Percentiles rank a stretch among this genome's conserved stretches.
Evolutionary conservation across 139 green algal species (phyloP).

Genomic region (Chlorella sp.): DNA sequence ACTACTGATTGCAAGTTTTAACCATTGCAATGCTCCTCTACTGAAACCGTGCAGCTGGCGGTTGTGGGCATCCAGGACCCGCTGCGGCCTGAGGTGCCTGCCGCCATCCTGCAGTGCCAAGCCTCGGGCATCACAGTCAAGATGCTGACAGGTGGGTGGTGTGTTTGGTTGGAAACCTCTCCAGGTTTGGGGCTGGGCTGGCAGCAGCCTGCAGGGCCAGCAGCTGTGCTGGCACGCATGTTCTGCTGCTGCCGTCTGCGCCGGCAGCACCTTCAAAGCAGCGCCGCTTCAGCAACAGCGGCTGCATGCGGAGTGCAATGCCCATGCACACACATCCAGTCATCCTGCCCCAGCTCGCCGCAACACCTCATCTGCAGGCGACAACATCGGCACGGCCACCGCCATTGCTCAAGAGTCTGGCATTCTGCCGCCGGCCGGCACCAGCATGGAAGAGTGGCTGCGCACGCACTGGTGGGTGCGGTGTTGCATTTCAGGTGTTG

Average conservation of each 20-base stretch:
- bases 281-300: neutral
- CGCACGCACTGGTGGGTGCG: neutral
- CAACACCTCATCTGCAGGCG: constrained; percentile 56
- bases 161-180: too few species aligned
- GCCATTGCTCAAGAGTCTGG: constrained; percentile 85
- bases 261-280: too few species aligned
- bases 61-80: constrained; percentile 86
- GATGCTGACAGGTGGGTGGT: constrained; percentile 93
- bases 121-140: constrained; percentile 90
- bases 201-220: too few species aligned
- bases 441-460: neutral
- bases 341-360: neutral
- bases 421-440: constrained; percentile 71
- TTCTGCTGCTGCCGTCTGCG: too few species aligned
- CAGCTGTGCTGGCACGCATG: too few species aligned
- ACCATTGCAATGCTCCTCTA: too few species aligned
- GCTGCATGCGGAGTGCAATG: neutral
- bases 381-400: constrained; percentile 89
- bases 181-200: too few species aligned
- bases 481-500: too few species aligned
- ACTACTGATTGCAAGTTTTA: too few species aligned
- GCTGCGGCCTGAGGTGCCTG: constrained; percentile 74
- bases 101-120: constrained; percentile 82
- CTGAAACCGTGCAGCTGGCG: constrained; percentile 44
- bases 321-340: neutral